These are phyloP conservation scores for Plasmodium gonderi DNA, from an alignment of 169 alveolate species.

Conservation along the genomic window DNA sequence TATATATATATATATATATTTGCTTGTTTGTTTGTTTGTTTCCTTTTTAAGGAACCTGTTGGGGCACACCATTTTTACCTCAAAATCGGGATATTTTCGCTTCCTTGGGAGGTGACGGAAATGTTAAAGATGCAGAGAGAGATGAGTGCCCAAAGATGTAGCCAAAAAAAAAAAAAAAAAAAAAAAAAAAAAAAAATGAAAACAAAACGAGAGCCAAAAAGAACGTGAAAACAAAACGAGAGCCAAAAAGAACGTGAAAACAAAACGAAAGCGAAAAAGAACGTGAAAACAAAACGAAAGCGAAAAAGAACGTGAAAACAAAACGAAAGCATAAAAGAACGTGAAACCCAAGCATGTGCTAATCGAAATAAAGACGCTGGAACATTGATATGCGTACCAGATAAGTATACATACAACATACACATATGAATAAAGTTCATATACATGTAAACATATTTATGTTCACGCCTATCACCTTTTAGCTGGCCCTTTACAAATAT, in stretches of 20 bases:
- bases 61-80: conserved; percentile 94
- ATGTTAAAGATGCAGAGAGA: conserved; percentile 60
- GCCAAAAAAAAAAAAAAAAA: not conserved
- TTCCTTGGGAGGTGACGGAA: conserved; percentile 92
- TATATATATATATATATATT: not conserved
- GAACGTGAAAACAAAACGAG: not conserved
- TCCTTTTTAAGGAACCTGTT: conserved; percentile 88
- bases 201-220: too few relatives aligned
- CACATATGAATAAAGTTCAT: not conserved
- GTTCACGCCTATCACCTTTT: conserved; percentile 77
- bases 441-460: not conserved
- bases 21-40: too few relatives aligned
- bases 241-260: not conserved
- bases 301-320: not conserved
- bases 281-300: not conserved
- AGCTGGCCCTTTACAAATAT: conserved; percentile 90
- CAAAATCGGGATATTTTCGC: conserved; percentile 93
- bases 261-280: not conserved
- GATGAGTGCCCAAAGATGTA: not conserved
- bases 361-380: too few relatives aligned
- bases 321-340: not conserved
- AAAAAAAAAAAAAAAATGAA: not conserved
- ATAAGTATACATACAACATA: not conserved
- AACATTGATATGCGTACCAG: too few relatives aligned
- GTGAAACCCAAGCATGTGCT: too few relatives aligned